Evolutionary conservation across 305 asterid species (phyloP).

Genomic region (Fraxinus sp.): DNA sequence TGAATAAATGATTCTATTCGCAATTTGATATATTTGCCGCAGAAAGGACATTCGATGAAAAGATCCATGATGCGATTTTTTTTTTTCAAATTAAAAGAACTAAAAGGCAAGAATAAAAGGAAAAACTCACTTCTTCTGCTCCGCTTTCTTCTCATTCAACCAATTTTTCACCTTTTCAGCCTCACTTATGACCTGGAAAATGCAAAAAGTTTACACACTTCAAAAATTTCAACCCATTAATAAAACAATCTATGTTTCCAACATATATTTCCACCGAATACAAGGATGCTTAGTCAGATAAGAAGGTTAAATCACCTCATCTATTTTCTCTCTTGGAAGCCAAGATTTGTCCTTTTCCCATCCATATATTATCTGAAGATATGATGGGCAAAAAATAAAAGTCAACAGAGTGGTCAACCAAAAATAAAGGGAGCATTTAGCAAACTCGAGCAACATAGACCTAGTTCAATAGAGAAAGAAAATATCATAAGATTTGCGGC

Average conservation of each 20-base stretch:
- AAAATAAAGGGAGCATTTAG: background rate
- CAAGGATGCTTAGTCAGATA: constrained; percentile 15
- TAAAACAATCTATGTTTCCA: constrained; percentile 7
- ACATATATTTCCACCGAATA: constrained; percentile 9
- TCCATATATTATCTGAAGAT: constrained; percentile 61
- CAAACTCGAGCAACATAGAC: background rate
- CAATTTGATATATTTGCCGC: background rate
- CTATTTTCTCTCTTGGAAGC: constrained; percentile 82
- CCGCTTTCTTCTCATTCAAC: constrained; percentile 80
- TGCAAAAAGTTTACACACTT: constrained; percentile 16
- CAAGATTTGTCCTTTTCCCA: constrained; percentile 88
- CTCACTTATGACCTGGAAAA: constrained; percentile 53
- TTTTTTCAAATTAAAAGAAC: background rate
- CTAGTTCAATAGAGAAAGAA: background rate
- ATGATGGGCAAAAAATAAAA: constrained; percentile 4
- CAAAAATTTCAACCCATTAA: background rate
- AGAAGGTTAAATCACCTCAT: constrained; percentile 55
- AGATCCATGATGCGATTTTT: background rate
- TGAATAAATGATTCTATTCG: background rate
- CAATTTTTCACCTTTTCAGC: constrained; percentile 81
- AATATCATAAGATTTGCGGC: background rate
- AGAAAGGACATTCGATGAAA: background rate
- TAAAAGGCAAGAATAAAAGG: background rate
- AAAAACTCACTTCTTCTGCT: constrained; percentile 75
- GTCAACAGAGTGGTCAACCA: constrained; percentile 11